A percentile compares a stretch with the other conserved stretches of the same genome.
phyloP scores from a whole-genome alignment of 805 yeast genomes.

The Barnettozyma populi region DNA sequence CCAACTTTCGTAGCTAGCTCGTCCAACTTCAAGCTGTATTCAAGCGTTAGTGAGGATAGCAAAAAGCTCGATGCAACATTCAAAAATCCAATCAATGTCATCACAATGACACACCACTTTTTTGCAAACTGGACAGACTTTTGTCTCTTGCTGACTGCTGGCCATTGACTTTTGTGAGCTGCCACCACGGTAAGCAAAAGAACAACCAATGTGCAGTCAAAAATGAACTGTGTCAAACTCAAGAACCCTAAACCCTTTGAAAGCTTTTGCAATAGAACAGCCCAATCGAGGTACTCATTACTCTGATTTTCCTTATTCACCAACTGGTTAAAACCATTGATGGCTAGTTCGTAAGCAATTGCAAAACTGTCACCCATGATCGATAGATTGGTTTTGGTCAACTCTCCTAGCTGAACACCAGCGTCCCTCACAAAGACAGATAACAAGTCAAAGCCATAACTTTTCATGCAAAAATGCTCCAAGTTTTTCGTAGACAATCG shows the following conservation, averaged over 20 bases:
- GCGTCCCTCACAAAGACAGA: conserved; percentile 45
- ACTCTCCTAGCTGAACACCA: conserved; percentile 38
- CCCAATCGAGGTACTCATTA: conserved; percentile 21
- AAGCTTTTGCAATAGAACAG: conserved; percentile 23
- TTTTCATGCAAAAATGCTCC: conserved; percentile 28
- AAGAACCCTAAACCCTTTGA: conserved; percentile 23
- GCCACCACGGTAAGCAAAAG: background rate
- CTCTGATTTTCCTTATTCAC: conserved; percentile 14
- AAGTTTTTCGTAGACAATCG: conserved; percentile 27
- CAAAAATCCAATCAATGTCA: conserved; percentile 14
- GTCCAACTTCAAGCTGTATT: conserved; percentile 18
- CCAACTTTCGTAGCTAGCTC: conserved; percentile 19
- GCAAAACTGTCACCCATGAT: conserved; percentile 37
- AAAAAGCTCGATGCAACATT: conserved; percentile 13
- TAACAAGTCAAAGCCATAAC: conserved; percentile 42
- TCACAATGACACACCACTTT: conserved; percentile 6
- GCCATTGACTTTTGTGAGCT: background rate
- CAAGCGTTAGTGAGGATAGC: conserved; percentile 22
- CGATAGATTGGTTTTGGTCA: conserved; percentile 36
- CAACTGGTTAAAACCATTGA: conserved; percentile 25
- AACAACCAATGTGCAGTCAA: background rate
- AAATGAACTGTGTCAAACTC: conserved; percentile 9
- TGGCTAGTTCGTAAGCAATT: conserved; percentile 32
- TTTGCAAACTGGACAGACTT: background rate
- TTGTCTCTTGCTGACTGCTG: background rate